Evolutionary conservation across 257 asterid species (phyloP), one percentile per base, ranked within the genome.

Genomic region (Nicotiana benthamiana): DNA sequence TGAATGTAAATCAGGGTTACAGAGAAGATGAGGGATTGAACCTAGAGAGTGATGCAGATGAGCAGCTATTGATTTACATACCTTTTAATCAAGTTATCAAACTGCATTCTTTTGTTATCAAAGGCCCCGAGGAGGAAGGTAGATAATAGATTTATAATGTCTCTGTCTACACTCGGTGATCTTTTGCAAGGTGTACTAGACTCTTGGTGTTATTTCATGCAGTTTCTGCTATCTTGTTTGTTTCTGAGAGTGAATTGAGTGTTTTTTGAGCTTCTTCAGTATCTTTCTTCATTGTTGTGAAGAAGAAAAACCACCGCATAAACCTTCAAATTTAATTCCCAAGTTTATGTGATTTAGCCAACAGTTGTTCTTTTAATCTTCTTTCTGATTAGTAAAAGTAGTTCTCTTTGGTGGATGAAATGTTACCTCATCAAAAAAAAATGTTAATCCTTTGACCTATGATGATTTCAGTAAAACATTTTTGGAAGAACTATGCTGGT

Each of bases 51-150:
- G 98, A 96, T 83, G 99, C 98, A 15, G 99, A 96, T 61, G 99
- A 94, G 86, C 99, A 96, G 82, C 90, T 96, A 57, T 84, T 96
- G 86, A 91, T 96, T 22, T 92, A 91, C 84, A 85, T 96, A 81
- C 99, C 99, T 65, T 96, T 96, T 79, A 89, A 70, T 72, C 97
- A 91, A 92, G 98, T 96, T 79, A 79, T 96, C 83, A 96, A 94
- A 81, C 86, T 96, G 77, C 97, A 96, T 84, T 96, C 98, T 17
- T 56, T 94, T 80, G 88, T 81, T 57, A 76, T 92, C 65, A 80
- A 86, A 89, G 99, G 98, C 40, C 97, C 98, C 0, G 96, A 91
- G 87, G 98, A 96, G 80, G 99, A 94, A 75, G 99, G 99, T 91
- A 86, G 40, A n/a, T 72, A 46, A 24, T 72, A 72, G 61, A 72